These are phyloP conservation scores for Claviceps maximensis DNA, from an alignment of 2,329 filamentous ascomycete species.

Conservation along the genomic window DNA sequence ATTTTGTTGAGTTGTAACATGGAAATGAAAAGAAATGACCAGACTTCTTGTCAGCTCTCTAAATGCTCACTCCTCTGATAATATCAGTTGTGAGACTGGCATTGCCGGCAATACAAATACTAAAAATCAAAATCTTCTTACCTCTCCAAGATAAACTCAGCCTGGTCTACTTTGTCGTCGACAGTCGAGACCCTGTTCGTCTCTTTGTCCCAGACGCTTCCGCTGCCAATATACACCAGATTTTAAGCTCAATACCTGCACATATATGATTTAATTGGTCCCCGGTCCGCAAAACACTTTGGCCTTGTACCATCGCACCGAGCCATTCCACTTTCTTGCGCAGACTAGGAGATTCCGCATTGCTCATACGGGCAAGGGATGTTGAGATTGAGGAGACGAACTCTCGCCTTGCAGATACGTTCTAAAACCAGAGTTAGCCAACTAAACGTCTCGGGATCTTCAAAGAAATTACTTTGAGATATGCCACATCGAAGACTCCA, in stretches of 20 bases:
- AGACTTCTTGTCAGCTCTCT: background rate
- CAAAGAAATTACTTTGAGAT: slow-evolving; percentile 18
- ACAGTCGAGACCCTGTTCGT: background rate
- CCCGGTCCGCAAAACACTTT: too few relatives aligned
- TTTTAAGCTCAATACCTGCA: slow-evolving; percentile 9
- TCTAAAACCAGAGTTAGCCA: slow-evolving; percentile 11
- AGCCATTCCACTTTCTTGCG: slow-evolving; percentile 16
- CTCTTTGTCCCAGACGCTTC: background rate
- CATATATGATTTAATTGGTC: background rate
- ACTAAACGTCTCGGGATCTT: background rate
- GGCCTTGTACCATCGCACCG: background rate
- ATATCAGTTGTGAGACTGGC: background rate
- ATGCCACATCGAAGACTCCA: slow-evolving; percentile 23
- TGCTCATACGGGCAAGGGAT: slow-evolving; percentile 19
- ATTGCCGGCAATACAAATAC: background rate
- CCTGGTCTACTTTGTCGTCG: background rate
- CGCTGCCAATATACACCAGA: slow-evolving; percentile 15
- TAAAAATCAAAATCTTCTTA: background rate
- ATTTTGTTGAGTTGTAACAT: background rate
- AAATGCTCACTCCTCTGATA: background rate
- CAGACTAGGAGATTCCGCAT: slow-evolving; percentile 21
- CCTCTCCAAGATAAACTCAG: background rate
- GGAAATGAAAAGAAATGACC: background rate
- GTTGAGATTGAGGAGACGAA: slow-evolving; percentile 17
- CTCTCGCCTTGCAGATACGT: slow-evolving; percentile 13